Evolutionary conservation across 768 basidiomycete genomes (phyloP), one percentile per base, ranked within the genome.

Genomic region (Dacryopinax primogenitus): DNA sequence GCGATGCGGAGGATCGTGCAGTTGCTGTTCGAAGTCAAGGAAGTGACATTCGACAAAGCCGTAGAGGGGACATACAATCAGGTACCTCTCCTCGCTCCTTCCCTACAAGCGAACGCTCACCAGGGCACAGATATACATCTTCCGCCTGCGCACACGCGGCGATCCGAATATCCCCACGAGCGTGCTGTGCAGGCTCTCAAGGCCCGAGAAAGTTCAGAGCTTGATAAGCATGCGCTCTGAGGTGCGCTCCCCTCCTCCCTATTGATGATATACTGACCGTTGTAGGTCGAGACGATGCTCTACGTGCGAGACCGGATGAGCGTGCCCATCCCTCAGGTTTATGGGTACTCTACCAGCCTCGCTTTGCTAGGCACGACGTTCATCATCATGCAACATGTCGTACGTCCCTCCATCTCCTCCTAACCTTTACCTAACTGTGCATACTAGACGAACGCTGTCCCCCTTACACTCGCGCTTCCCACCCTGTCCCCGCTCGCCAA

Each of bases 301-400:
- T 58, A 58, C 21, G 51, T 58, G 26, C 51, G 51, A 6, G 30
- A 58, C 26, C 11, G 26, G 26, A 58, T 58, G 51, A 28, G 26
- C 51, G 51, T 58, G 4, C 51, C 51, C 9, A 58, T 58, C 23
- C 51, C 51, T 21, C 51, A 58, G 32, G 51, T 58, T 9, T 58
- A 58, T 21, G 51, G 26, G 13, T 58, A 58, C 26, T 26, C 26
- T 15, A 58, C 51, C 7, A 58, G 15, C 23, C 11, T 26, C 11
- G 26, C 51, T 30, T 30, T 58, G 13, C 51, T 58, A 11, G 51
- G 51, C 3, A 58, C 51, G 7, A 58, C 51, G 4, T 58, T 58
- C 51, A 58, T 58, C 51, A 58, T 58, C 23, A 58, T 58, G 51
- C 51, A 58, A 30, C 51, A 58, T 30, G 32, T 58, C 51, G 51